A percentile compares a stretch with the other conserved stretches of the same genome.
Conservation (phyloP, 2,329 filamentous ascomycete species). For the Corynespora cassiicola region DNA sequence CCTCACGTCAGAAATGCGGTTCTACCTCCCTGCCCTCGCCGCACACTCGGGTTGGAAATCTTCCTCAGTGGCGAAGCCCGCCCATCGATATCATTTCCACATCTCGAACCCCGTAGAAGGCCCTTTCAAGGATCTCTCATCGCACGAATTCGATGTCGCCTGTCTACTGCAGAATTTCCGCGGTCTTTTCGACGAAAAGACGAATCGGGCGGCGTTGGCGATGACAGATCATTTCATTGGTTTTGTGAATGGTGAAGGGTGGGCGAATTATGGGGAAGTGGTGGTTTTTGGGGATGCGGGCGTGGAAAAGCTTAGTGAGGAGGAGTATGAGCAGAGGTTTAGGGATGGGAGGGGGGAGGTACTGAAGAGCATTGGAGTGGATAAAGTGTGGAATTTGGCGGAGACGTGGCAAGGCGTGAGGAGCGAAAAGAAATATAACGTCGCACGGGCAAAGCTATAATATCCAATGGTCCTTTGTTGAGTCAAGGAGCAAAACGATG, state of each 20-base stretch:
- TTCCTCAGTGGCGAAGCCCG: conserved; percentile 3
- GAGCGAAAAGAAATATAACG: conserved; percentile 22
- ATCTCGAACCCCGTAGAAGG: conserved; percentile 34
- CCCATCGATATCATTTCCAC: conserved; percentile 37
- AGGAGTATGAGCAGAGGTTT: conserved; percentile 28
- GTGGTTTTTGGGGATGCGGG: conserved; percentile 26
- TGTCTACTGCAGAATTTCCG: conserved; percentile 36
- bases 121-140: conserved; percentile 21
- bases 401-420: conserved; percentile 38
- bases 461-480: too few species aligned
- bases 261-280: conserved; percentile 23
- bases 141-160: conserved; percentile 40
- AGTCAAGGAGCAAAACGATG: too few species aligned
- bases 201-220: conserved; percentile 12
- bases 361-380: conserved; percentile 23
- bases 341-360: conserved; percentile 28
- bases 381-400: conserved; percentile 29
- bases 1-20: conserved; percentile 54
- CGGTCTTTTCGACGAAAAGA: conserved; percentile 17
- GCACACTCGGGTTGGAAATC: conserved; percentile 42
- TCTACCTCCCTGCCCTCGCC: conserved; percentile 49
- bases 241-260: conserved; percentile 30
- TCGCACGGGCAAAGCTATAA: too few species aligned
- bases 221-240: conserved; percentile 33
- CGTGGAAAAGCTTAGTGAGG: conserved; percentile 16